Evolutionary conservation across 2,329 filamentous ascomycete genomes (phyloP).

Genomic region (Fusarium sp.): DNA sequence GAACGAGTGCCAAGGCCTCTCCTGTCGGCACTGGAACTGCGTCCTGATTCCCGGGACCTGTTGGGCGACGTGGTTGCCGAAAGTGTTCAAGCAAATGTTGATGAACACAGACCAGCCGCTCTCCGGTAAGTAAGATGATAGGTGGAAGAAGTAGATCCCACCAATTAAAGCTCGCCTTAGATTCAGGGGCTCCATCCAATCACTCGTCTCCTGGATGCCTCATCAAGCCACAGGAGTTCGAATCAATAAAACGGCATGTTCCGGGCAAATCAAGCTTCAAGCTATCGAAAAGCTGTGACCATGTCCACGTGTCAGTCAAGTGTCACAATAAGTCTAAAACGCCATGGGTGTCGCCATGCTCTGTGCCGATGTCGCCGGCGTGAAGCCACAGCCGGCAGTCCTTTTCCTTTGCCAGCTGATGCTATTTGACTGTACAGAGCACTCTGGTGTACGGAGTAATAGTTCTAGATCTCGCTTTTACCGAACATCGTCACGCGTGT

Average conservation of each 20-base stretch:
- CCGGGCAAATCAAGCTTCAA: not conserved
- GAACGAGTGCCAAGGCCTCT: too few relatives aligned
- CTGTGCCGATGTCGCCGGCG: not conserved
- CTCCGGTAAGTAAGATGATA: too few relatives aligned
- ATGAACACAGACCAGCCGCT: too few relatives aligned
- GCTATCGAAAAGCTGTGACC: not conserved
- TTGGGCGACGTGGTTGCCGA: too few relatives aligned
- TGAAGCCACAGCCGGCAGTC: not conserved
- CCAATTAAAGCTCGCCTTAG: not conserved
- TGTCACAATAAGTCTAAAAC: not conserved
- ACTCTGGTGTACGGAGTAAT: too few relatives aligned
- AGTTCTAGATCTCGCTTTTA: not conserved
- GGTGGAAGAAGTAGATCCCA: not conserved
- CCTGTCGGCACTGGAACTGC: too few relatives aligned
- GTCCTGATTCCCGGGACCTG: too few relatives aligned
- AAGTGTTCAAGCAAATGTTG: too few relatives aligned
- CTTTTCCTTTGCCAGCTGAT: not conserved
- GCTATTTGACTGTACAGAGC: not conserved
- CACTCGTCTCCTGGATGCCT: not conserved
- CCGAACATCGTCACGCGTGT: not conserved
- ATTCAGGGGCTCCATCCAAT: not conserved
- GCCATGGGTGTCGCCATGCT: not conserved
- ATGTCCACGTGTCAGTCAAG: not conserved
- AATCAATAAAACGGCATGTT: not conserved
- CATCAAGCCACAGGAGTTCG: not conserved